Percentiles rank a stretch among this genome's conserved stretches.
Conservation (phyloP, 2,329 filamentous ascomycete species). For the Tolypocladium sp. region DNA sequence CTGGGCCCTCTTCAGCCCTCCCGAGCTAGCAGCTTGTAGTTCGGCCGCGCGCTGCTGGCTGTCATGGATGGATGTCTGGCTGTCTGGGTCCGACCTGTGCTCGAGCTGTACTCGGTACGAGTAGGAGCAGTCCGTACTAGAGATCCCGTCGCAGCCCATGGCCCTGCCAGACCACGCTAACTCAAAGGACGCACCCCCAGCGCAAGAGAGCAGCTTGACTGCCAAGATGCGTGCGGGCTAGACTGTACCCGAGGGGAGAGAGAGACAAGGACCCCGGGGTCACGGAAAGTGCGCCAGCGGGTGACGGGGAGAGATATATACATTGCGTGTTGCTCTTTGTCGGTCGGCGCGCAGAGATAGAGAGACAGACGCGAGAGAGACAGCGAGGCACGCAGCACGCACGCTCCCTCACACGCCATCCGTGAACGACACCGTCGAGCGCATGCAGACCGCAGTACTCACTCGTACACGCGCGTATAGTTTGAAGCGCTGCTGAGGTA, state of each 20-base stretch:
- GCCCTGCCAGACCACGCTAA: not conserved
- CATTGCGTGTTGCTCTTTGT: slow-evolving; percentile 5
- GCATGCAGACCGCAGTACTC: not conserved
- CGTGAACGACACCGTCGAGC: not conserved
- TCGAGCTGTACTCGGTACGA: not conserved
- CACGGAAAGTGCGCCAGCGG: slow-evolving; percentile 1
- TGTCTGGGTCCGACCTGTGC: not conserved
- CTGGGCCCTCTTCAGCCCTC: slow-evolving; percentile 26
- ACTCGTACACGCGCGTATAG: not conserved
- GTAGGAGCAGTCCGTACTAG: not conserved
- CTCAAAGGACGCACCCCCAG: not conserved
- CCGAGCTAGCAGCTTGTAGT: slow-evolving; percentile 20
- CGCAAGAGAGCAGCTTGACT: not conserved
- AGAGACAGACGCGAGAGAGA: not conserved
- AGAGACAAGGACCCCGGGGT: not conserved
- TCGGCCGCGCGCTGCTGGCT: not conserved
- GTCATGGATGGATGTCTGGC: not conserved
- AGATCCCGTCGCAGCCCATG: not conserved
- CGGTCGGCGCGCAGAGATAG: slow-evolving; percentile 2
- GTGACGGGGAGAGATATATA: slow-evolving; percentile 7
- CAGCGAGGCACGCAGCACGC: no score
- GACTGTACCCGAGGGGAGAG: not conserved
- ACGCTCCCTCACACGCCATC: not conserved
- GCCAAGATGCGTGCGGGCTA: not conserved
- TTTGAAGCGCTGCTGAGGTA: not conserved